Evolutionary conservation across 2,329 filamentous ascomycete genomes (phyloP).

Genomic region (Periconia sp.): DNA sequence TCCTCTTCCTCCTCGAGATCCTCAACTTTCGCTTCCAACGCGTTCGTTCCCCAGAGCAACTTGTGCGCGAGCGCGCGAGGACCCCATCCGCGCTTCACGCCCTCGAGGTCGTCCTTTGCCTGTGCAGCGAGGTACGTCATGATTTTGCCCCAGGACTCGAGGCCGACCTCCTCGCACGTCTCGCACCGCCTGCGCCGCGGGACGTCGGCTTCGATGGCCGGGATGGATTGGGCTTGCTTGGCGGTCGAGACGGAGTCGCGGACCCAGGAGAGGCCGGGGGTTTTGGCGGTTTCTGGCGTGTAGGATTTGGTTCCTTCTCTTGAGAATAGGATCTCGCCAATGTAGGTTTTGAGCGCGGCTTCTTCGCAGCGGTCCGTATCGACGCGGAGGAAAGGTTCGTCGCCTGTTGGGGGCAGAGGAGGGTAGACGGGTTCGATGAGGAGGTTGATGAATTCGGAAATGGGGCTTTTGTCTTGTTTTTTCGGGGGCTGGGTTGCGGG

Average conservation of each 20-base stretch:
- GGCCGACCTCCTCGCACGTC: constrained; percentile 74
- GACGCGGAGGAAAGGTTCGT: constrained; percentile 65
- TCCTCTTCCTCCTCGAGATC: constrained; percentile 38
- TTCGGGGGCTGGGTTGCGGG: constrained; percentile 17
- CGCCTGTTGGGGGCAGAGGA: constrained; percentile 68
- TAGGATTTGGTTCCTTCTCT: constrained; percentile 54
- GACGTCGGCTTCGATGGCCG: constrained; percentile 43
- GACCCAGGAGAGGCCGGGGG: constrained; percentile 83
- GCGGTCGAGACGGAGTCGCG: constrained; percentile 76
- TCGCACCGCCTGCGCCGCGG: constrained; percentile 64
- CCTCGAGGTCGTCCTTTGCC: constrained; percentile 37
- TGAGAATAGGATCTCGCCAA: constrained; percentile 89
- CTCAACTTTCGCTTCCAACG: constrained; percentile 31
- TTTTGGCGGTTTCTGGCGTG: constrained; percentile 35
- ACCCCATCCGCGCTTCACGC: constrained; percentile 20
- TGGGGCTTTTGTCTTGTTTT: constrained; percentile 22
- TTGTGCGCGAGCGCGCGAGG: constrained; percentile 28
- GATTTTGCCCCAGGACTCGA: constrained; percentile 85
- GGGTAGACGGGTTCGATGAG: constrained; percentile 66
- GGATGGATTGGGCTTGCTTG: constrained; percentile 61
- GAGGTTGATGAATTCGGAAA: constrained; percentile 31
- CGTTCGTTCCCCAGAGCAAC: constrained; percentile 22
- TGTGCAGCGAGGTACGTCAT: constrained; percentile 63
- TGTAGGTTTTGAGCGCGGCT: constrained; percentile 82
- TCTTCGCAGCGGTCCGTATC: constrained; percentile 75